Evolutionary conservation across 2,329 filamentous ascomycete species (phyloP), one percentile per base, ranked within the genome.

Genomic region (Penicillium polonicum): DNA sequence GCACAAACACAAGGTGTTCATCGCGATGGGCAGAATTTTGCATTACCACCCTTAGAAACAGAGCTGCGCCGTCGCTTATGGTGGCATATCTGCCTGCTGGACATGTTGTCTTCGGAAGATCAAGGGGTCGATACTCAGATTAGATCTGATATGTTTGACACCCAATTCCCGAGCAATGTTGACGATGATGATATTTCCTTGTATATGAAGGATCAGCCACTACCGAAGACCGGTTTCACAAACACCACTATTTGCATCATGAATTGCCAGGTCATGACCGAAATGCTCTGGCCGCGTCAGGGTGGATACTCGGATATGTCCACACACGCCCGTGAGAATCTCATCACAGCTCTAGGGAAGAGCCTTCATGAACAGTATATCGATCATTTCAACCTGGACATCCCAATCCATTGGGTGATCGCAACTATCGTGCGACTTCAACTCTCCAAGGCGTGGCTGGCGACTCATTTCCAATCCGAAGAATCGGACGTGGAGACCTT

Each of bases 391-490:
- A 64, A 76, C 29, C 66, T 75, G 25, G 65, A 53, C 17, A 73
- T 78, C 52, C 73, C 78, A 0, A 70, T 88, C 2, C 84, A 83
- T 60, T 88, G 85, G 84, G 79, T 87, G 23, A 83, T 81, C 0
- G 83, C 83, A 6, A 85, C 85, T 33, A 79, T 88, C 17, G 79
- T 83, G 2, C 82, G 86, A 5, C 77, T 90, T n/a, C 83, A 89
- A 61, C 82, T 88, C 75, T 83, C 84, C 55, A 90, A 89, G 71
- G 85, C 88, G 79, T 88, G 84, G 71, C 77, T 91, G 17, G 52
- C 62, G 27, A 29, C 43, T 15, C 50, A 57, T 57, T 55, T 67
- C 46, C 48, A 62, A 38, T 41, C 59, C 13, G 3, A 44, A 54
- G n/a, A 43, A 25, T 42, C 38, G 3, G 6, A 25, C 23, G 25